Evolutionary conservation across 2,329 filamentous ascomycete species (phyloP).

Genomic region (Cytospora piceae): DNA sequence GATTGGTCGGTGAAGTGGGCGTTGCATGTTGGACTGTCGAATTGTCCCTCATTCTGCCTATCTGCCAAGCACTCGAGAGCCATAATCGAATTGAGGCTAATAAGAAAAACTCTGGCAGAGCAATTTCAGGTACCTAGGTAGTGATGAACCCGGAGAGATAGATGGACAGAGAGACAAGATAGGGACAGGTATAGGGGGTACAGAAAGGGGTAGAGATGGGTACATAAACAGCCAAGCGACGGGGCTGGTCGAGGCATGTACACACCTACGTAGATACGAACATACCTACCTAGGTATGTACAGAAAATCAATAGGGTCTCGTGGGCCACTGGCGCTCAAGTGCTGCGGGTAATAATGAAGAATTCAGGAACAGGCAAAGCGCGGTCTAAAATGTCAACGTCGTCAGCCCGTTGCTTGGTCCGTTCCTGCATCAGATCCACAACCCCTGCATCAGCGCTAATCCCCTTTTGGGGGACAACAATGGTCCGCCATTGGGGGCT

Average conservation of each 20-base stretch:
- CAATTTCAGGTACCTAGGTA: background rate
- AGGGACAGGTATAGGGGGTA: background rate
- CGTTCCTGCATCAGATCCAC: slow-evolving; percentile 15
- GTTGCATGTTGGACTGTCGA: background rate
- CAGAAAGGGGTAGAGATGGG: background rate
- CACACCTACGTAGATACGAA: background rate
- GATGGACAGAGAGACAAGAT: background rate
- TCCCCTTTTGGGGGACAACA: slow-evolving; percentile 3
- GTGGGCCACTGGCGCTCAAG: background rate
- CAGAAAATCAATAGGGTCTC: too few species aligned
- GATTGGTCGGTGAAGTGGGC: background rate
- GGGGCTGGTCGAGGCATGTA: background rate
- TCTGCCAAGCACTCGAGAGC: background rate
- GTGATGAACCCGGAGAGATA: background rate
- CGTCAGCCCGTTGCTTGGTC: slow-evolving; percentile 5
- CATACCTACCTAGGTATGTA: too few species aligned
- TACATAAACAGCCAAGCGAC: background rate
- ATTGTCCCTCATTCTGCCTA: too few species aligned
- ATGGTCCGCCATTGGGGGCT: slow-evolving; percentile 4
- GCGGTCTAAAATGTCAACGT: background rate
- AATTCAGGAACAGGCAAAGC: slow-evolving; percentile 20
- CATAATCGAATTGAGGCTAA: background rate
- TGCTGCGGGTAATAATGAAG: background rate
- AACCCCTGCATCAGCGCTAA: slow-evolving; percentile 9
- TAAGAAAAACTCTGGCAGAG: background rate